A percentile compares a stretch with the other conserved stretches of the same genome.
Evolutionary conservation across 176 grass and related monocot species (phyloP).

Genomic region (Oryza officinalis): DNA sequence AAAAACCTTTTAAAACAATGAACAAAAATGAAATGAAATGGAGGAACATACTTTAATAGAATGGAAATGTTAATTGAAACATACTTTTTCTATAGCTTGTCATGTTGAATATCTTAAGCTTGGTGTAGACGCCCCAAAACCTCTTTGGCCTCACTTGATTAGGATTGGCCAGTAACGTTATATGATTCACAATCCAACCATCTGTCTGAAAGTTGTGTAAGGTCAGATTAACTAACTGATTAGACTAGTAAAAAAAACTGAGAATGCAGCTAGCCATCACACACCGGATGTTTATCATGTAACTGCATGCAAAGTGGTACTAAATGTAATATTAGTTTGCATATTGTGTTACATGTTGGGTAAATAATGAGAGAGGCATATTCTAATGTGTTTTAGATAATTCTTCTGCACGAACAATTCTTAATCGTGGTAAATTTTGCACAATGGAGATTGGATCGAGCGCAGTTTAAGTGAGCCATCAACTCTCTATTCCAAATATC

Average conservation of each 20-base stretch:
- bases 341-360: background rate
- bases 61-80: background rate
- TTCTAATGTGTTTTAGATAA: background rate
- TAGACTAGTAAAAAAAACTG: background rate
- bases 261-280: background rate
- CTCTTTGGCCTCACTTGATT: constrained; percentile 80
- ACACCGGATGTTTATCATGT: background rate
- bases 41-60: background rate
- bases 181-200: constrained; percentile 80
- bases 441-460: background rate
- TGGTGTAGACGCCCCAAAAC: constrained; percentile 97
- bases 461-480: background rate
- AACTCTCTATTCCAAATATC: background rate
- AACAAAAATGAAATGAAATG: background rate
- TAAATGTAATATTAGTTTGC: background rate
- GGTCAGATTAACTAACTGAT: background rate
- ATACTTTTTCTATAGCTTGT: constrained; percentile 80
- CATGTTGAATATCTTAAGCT: constrained; percentile 94
- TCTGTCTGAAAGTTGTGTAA: constrained; percentile 63
- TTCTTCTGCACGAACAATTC: background rate
- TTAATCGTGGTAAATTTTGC: background rate
- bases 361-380: background rate
- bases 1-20: background rate
- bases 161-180: constrained; percentile 83
- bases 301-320: background rate